Evolutionary conservation across 2,329 filamentous ascomycete genomes (phyloP), one percentile per base, ranked within the genome.

Genomic region (Aspergillus sp.): DNA sequence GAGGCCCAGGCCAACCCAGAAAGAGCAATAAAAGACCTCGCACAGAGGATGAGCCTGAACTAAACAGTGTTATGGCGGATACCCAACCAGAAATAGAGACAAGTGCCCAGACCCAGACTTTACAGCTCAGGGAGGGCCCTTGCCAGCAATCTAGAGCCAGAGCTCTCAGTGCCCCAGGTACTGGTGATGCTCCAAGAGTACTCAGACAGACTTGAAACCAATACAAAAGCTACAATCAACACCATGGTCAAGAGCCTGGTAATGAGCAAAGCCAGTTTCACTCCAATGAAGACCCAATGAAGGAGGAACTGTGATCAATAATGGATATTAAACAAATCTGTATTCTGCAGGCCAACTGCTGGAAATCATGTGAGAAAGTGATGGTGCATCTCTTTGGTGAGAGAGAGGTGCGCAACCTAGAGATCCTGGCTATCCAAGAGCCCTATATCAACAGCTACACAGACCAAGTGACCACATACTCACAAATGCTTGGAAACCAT

Each of bases 361-460:
- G 34, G 42, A n/a, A 48, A 42, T 50, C 41, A 19, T 38, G 38
- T 0, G 32, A 47, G 36, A 30, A 44, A 33, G 42, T 50, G n/a
- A 36, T 42, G 30, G 46, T 50, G 32, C 42, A 45, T 19, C 45
- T 50, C 5, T 48, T 48, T 9, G 29, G 39, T 45, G 39, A 50
- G 39, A 45, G 12, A 39, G 45, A 42, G 12, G 35, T 50, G 30
- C 38, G 38, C 1, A 35, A 45, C 2, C 45, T 47, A 28, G 39
- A 50, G 8, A 47, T 47, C 41, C 38, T 50, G 35, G 42, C 45
- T 8, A 50, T 50, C 33, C 33, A 50, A 33, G 38, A 48, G 29
- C 38, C 32, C 10, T 34, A 29, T 26, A 45, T 51, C 36, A 40
- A 45, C 42, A 35, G 40, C 12, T 9, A 46, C 12, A 35, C n/a